These are phyloP conservation scores for Noccaea caerulescens DNA, from an alignment of 345 rosid genomes.

Conservation along the genomic window DNA sequence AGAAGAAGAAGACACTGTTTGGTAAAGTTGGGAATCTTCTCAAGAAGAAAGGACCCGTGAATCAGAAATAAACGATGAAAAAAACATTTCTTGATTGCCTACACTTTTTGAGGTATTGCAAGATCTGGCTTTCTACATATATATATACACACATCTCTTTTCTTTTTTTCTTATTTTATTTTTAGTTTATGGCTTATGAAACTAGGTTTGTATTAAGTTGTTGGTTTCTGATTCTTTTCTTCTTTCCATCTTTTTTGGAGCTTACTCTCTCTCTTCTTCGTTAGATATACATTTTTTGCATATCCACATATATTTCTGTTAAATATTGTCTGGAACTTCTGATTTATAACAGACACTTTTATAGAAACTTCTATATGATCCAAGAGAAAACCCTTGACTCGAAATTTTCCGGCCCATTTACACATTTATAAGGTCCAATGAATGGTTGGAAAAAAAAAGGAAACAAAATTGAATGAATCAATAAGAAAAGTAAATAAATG, in stretches of 20 bases:
- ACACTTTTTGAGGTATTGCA: conserved; percentile 15
- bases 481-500: no score
- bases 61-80: conserved; percentile 23
- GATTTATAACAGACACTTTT: no score
- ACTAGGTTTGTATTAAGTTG: conserved; percentile 21
- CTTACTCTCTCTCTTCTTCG: neutral
- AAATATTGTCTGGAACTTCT: no score
- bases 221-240: conserved; percentile 38
- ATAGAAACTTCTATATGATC: no score
- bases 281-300: no score
- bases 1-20: conserved; percentile 88
- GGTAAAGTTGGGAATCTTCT: conserved; percentile 90
- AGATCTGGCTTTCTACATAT: conserved; percentile 14
- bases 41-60: conserved; percentile 72
- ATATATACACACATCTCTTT: conserved; percentile 3
- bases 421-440: no score
- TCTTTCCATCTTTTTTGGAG: conserved; percentile 19
- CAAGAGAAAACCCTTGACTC: no score
- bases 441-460: no score
- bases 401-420: no score
- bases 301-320: no score
- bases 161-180: conserved; percentile 16
- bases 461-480: no score
- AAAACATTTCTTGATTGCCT: conserved; percentile 15
- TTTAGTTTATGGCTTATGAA: conserved; percentile 10